Evolutionary conservation across 2,329 filamentous ascomycete genomes (phyloP).

Genomic region (Fusarium sp.): DNA sequence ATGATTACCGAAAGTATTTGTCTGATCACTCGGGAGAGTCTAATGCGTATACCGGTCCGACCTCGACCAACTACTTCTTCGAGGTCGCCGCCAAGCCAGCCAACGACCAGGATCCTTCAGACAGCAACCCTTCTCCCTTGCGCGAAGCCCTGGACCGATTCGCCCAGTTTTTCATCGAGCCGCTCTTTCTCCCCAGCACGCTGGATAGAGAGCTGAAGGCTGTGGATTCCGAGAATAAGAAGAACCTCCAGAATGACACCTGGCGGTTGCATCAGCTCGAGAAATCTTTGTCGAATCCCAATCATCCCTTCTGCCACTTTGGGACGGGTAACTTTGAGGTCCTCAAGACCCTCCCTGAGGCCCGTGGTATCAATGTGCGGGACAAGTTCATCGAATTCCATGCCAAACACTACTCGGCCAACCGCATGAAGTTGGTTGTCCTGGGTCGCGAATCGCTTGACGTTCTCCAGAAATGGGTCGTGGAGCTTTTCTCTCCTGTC

Average conservation of each 20-base stretch:
- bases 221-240: conserved; percentile 97
- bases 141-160: conserved; percentile 90
- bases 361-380: conserved; percentile 83
- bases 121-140: conserved; percentile 69
- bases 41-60: conserved; percentile 93
- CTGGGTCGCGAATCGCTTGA: conserved; percentile 86
- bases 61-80: conserved; percentile 98
- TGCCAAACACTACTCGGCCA: conserved; percentile 89
- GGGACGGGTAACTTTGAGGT: conserved; percentile 90
- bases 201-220: conserved; percentile 88
- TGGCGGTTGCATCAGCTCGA: conserved; percentile 91
- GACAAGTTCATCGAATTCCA: conserved; percentile 95
- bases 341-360: conserved; percentile 84
- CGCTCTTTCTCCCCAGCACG: conserved; percentile 85
- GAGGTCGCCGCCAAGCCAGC: conserved; percentile 87
- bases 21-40: conserved; percentile 90
- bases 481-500: conserved; percentile 83
- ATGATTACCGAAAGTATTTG: conserved; percentile 94
- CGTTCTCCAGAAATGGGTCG: conserved; percentile 84
- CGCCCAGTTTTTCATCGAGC: conserved; percentile 92
- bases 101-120: conserved; percentile 67
- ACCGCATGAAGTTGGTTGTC: conserved; percentile 92
- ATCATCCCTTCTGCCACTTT: conserved; percentile 91
- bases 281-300: conserved; percentile 87
- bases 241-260: conserved; percentile 90